Percentiles rank a stretch among this genome's conserved stretches.
These are phyloP conservation scores for Trichosporon asahii DNA, from an alignment of 1,284 basidiomycete species.

Conservation along the genomic window DNA sequence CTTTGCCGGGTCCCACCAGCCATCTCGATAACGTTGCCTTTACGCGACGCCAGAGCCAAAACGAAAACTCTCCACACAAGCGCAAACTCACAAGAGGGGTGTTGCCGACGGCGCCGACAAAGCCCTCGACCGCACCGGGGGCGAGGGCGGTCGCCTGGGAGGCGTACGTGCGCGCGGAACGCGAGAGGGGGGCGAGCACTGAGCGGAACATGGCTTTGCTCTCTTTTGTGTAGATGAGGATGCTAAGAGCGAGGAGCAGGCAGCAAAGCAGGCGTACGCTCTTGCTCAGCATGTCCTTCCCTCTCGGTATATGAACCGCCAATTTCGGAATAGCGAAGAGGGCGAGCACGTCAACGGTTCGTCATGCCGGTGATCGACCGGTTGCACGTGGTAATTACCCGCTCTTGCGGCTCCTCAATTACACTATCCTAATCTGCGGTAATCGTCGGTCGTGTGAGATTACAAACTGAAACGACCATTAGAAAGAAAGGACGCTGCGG, in stretches of 20 bases:
- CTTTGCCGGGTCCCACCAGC: not conserved
- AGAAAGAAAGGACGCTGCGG: not conserved
- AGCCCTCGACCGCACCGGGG: constrained; percentile 65
- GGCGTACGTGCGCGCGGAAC: constrained; percentile 32
- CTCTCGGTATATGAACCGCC: not conserved
- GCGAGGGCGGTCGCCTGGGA: constrained; percentile 33
- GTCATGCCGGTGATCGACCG: not conserved
- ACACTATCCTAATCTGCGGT: not conserved
- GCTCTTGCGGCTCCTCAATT: not conserved
- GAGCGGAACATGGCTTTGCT: constrained; percentile 16
- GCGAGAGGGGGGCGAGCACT: constrained; percentile 26
- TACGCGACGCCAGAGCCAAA: not conserved
- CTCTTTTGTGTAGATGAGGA: not conserved
- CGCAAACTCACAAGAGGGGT: constrained; percentile 75
- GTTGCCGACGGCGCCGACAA: constrained; percentile 86
- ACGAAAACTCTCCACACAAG: not conserved
- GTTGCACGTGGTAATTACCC: not conserved
- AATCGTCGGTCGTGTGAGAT: not conserved
- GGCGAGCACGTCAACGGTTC: constrained; percentile 9
- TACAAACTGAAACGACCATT: not conserved
- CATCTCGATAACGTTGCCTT: not conserved
- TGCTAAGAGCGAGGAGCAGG: not conserved
- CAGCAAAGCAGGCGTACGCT: not conserved
- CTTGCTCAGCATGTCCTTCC: not conserved
- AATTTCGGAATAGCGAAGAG: constrained; percentile 6